Evolutionary conservation across 139 green algal genomes (phyloP).

Genomic region (Tetradesmus obliquus): DNA sequence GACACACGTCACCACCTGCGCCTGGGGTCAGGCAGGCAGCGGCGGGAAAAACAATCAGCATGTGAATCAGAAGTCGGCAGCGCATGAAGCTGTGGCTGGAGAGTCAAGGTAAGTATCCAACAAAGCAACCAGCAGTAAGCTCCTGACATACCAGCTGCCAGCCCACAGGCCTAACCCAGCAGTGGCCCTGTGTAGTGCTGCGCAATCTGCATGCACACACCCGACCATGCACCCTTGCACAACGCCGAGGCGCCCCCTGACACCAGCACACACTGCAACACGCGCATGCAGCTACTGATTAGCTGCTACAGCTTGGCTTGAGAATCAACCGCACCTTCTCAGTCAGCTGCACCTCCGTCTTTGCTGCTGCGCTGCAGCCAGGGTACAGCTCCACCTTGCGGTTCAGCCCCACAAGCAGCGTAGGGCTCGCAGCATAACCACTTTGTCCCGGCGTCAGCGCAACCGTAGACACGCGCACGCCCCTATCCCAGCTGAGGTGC

Average conservation of each 20-base stretch:
- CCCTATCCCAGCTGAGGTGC: not conserved
- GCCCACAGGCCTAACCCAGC: too few species aligned
- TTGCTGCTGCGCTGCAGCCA: not conserved
- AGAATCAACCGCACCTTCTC: not conserved
- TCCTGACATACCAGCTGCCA: too few species aligned
- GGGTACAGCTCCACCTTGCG: conserved; percentile 24
- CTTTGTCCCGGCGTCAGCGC: not conserved
- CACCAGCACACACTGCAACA: not conserved
- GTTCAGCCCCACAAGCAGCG: conserved; percentile 17
- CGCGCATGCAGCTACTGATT: not conserved
- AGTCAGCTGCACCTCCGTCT: conserved; percentile 11
- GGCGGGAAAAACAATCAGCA: not conserved
- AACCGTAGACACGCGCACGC: not conserved
- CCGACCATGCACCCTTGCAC: too few species aligned
- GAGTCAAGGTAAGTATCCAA: too few species aligned
- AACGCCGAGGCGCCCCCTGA: too few species aligned
- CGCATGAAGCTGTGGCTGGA: too few species aligned
- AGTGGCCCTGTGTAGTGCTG: too few species aligned
- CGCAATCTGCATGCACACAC: too few species aligned
- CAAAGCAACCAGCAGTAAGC: not conserved
- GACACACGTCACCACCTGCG: not conserved
- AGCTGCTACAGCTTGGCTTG: not conserved
- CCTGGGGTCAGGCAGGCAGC: not conserved
- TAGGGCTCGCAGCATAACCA: not conserved
- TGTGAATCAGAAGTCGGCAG: not conserved